A percentile compares a stretch with the other conserved stretches of the same genome.
Conservation (phyloP, 2,329 filamentous ascomycete genomes). For the Fusarium domesticum region DNA sequence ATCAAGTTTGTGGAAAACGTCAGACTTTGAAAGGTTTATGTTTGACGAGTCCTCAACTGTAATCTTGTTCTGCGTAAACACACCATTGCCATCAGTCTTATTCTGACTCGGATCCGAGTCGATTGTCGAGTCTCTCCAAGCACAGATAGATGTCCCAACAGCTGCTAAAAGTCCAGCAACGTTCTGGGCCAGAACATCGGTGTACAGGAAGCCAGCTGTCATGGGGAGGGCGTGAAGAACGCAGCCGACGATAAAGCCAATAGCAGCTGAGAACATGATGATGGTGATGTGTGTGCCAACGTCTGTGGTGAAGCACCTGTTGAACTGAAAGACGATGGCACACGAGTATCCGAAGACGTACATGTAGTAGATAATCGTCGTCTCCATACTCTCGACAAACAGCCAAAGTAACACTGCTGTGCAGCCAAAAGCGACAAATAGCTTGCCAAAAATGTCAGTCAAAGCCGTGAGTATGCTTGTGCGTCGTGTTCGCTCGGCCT, state of each 20-base stretch:
- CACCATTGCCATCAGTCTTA: not conserved
- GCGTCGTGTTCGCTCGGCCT: slow-evolving; percentile 9
- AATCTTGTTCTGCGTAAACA: not conserved
- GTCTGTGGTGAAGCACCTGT: slow-evolving; percentile 15
- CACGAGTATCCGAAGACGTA: slow-evolving; percentile 10
- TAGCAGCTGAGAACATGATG: slow-evolving; percentile 9
- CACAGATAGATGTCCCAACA: slow-evolving; percentile 9
- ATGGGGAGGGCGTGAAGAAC: slow-evolving; percentile 10
- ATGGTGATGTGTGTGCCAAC: slow-evolving; percentile 10
- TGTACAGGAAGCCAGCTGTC: slow-evolving; percentile 8
- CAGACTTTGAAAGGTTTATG: not conserved
- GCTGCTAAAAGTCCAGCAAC: slow-evolving; percentile 8
- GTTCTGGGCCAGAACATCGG: slow-evolving; percentile 11
- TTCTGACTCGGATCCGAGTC: not conserved
- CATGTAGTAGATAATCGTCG: slow-evolving; percentile 10
- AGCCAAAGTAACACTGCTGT: slow-evolving; percentile 11
- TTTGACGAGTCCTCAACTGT: not conserved
- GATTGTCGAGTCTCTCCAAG: slow-evolving; percentile 10
- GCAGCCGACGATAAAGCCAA: slow-evolving; percentile 12
- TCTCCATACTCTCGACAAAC: slow-evolving; percentile 7
- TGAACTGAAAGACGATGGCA: slow-evolving; percentile 16
- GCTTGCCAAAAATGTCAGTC: slow-evolving; percentile 7
- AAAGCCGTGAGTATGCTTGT: slow-evolving; percentile 9
- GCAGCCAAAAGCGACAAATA: slow-evolving; percentile 10
- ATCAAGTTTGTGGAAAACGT: not conserved